Conservation (phyloP, 78 protist genomes). For the Dictyostelium purpureum region DNA sequence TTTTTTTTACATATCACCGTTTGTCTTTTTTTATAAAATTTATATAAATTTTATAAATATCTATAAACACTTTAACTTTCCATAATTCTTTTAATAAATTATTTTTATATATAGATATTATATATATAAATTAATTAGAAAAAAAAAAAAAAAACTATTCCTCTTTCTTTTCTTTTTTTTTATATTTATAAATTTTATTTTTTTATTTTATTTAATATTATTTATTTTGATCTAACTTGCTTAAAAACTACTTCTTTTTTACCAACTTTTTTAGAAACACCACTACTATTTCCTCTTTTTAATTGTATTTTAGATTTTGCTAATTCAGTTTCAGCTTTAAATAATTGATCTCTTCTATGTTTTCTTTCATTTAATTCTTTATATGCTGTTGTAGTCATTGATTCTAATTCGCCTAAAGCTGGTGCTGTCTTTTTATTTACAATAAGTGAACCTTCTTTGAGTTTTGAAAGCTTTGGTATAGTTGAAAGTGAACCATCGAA, state of each 20-base stretch:
- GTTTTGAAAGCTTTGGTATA: constrained; percentile 42
- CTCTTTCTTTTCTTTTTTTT: neutral
- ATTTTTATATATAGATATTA: no score
- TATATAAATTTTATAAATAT: neutral
- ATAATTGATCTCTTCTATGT: constrained; percentile 12
- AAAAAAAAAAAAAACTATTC: neutral
- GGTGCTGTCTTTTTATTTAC: constrained; percentile 32
- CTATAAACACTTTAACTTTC: neutral
- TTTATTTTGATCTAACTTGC: constrained; percentile 32
- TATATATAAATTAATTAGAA: neutral
- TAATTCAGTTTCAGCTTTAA: constrained; percentile 21
- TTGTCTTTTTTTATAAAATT: no score
- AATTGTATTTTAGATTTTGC: constrained; percentile 4
- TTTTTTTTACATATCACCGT: no score
- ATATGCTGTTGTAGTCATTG: constrained; percentile 61
- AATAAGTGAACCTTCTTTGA: neutral
- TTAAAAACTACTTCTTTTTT: constrained; percentile 24
- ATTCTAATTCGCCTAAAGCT: constrained; percentile 15
- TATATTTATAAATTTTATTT: neutral
- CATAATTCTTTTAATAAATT: no score
- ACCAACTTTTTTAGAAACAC: constrained; percentile 35
- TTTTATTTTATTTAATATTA: neutral
- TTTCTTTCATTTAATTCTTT: constrained; percentile 60
- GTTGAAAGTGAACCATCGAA: neutral
- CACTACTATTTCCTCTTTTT: constrained; percentile 7